phyloP scores from a whole-genome alignment of 352 stramenopile genomes.

The Pythium guiyangense region DNA sequence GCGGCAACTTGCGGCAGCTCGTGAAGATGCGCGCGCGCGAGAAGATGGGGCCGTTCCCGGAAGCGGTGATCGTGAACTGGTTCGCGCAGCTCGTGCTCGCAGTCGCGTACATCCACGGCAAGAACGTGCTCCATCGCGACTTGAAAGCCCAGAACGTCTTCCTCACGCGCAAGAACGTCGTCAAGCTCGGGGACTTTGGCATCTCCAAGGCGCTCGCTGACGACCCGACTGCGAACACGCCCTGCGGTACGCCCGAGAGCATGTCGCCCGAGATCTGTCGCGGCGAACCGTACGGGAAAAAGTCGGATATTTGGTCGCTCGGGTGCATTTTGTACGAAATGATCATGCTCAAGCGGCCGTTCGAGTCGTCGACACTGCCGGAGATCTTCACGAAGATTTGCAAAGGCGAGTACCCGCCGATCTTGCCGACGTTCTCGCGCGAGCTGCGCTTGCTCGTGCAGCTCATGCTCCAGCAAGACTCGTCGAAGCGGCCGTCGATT shows the following conservation, averaged over 20 bases:
- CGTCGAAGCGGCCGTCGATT: slow-evolving; percentile 82
- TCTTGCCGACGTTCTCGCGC: slow-evolving; percentile 71
- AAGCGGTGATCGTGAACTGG: slow-evolving; percentile 85
- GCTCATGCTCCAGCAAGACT: slow-evolving; percentile 86
- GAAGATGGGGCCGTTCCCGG: slow-evolving; percentile 80
- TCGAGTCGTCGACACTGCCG: slow-evolving; percentile 73
- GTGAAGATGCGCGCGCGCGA: slow-evolving; percentile 73
- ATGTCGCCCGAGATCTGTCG: slow-evolving; percentile 89
- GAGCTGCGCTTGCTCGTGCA: slow-evolving; percentile 80
- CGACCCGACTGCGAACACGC: slow-evolving; percentile 77
- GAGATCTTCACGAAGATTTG: slow-evolving; percentile 90
- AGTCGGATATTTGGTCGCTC: slow-evolving; percentile 89
- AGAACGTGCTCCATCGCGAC: slow-evolving; percentile 86
- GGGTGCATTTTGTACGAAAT: slow-evolving; percentile 89
- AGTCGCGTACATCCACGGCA: slow-evolving; percentile 86
- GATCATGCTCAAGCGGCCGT: slow-evolving; percentile 84
- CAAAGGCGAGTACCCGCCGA: slow-evolving; percentile 80
- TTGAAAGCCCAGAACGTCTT: slow-evolving; percentile 89
- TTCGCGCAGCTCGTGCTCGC: slow-evolving; percentile 83
- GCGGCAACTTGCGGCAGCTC: slow-evolving; percentile 78
- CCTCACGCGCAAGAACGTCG: slow-evolving; percentile 80
- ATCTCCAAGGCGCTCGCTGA: slow-evolving; percentile 84
- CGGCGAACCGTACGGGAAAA: slow-evolving; percentile 84
- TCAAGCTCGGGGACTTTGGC: slow-evolving; percentile 87
- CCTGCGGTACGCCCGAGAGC: slow-evolving; percentile 84